Percentiles rank a stretch among this genome's conserved stretches.
Conservation (phyloP, 78 protist genomes). For the Ministeria vibrans region DNA sequence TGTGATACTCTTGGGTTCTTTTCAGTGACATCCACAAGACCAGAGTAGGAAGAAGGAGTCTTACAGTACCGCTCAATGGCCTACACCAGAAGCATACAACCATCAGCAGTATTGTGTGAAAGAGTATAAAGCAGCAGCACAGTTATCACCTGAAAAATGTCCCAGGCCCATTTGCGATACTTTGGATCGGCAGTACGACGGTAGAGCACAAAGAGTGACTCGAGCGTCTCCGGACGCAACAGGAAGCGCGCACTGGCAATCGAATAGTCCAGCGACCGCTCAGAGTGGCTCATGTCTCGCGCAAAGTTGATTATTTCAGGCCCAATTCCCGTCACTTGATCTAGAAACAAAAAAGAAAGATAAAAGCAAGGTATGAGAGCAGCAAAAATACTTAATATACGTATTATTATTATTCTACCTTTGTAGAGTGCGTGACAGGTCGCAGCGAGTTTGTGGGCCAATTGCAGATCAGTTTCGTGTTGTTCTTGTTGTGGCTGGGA, state of each 20-base stretch:
- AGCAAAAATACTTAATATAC: no score
- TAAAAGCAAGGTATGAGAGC: no score
- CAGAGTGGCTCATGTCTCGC: not conserved
- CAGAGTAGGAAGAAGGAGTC: constrained; percentile 2
- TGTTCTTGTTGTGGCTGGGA: not conserved
- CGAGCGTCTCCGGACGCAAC: constrained; percentile 57
- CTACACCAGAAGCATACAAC: not conserved
- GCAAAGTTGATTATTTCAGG: no score
- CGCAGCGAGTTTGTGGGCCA: no score
- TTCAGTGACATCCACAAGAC: constrained; percentile 5
- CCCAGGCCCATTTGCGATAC: constrained; percentile 52
- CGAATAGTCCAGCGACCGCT: not conserved
- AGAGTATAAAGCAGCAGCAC: not conserved
- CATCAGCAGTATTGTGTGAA: not conserved
- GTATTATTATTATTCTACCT: no score
- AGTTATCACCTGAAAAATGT: constrained; percentile 19
- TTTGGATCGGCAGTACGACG: constrained; percentile 15
- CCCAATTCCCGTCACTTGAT: no score
- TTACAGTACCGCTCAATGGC: constrained; percentile 3
- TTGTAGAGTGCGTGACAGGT: no score
- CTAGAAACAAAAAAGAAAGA: no score
- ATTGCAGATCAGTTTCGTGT: no score
- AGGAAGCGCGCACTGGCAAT: constrained; percentile 1
- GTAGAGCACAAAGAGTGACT: constrained; percentile 31
- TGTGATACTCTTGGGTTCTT: not conserved